Evolutionary conservation across 352 stramenopile species (phyloP), one percentile per base, ranked within the genome.

Genomic region (Phytophthora ohioensis): DNA sequence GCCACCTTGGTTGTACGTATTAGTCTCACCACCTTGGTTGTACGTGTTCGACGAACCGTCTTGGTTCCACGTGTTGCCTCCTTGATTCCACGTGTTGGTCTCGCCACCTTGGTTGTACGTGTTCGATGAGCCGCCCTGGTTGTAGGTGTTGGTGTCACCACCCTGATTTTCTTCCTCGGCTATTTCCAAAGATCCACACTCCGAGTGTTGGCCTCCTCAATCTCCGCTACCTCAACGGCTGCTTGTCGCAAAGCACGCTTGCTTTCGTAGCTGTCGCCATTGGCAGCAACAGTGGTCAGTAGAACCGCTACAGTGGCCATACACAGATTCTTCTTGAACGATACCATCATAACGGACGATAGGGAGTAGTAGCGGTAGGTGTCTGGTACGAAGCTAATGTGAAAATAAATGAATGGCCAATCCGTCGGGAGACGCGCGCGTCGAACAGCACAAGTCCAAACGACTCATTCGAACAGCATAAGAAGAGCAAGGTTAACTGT

Each of bases 101-200:
- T 56, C 57, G 13, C 34, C 27, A 11, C 31, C 31, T 15, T 52
- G 17, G 39, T 47, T 60, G n/a, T 35, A 58, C 17, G 55, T 62
- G 30, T 62, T 51, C 13, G 52, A 48, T 8, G 12, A 5, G 21
- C 27, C 38, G 12, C 38, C 53, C 15, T 60, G 35, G 27, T 60
- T 60, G 12, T 11, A 51, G 5, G 27, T 60, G 39, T 67, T 67
- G 39, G 9, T 17, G 6, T 34, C 32, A 4, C 38, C 47, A 3
- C 4, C 5, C 41, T 46, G 41, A 4, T 31, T 57, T 39, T 72
- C 32, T 27, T 61, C 51, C 17, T 67, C 57, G 0, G 48, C 64
- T 41, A 66, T 72, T n/a, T 66, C 57, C 9, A 70, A 43, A 15
- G 63, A 64, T 4, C 57, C 64, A 43, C 56, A 70, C 36, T 70